Evolutionary conservation across 371 early-diverging fungal genomes (phyloP).

Genomic region (Mortierella sp.): DNA sequence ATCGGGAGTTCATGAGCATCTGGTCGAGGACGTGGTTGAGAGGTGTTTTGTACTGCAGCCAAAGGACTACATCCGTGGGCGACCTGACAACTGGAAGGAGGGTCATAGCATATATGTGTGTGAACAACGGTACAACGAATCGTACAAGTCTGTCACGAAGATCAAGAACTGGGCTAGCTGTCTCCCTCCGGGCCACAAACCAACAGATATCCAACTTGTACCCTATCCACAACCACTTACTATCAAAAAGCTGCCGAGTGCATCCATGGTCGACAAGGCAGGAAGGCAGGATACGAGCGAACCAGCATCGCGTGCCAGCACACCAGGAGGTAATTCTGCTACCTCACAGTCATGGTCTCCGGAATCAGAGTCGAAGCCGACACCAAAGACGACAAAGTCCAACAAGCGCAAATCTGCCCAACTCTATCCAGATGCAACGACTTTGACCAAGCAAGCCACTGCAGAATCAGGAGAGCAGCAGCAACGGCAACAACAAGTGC

Average conservation of each 20-base stretch:
- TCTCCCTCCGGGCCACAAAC: conserved; percentile 26
- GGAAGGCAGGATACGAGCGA: conserved; percentile 20
- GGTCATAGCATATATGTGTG: conserved; percentile 49
- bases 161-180: conserved; percentile 53
- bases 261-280: conserved; percentile 30
- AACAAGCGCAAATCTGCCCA: conserved; percentile 34
- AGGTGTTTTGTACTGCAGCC: conserved; percentile 36
- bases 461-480: background rate
- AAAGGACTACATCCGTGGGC: conserved; percentile 44
- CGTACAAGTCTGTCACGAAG: conserved; percentile 47
- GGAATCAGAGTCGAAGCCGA: background rate
- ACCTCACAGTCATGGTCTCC: conserved; percentile 2
- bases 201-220: conserved; percentile 8
- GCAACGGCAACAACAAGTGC: background rate
- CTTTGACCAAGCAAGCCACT: background rate
- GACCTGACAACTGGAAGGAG: conserved; percentile 37
- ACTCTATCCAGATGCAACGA: background rate
- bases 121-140: conserved; percentile 51
- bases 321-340: background rate
- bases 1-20: conserved; percentile 35
- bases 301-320: conserved; percentile 7
- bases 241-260: conserved; percentile 39
- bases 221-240: conserved; percentile 20
- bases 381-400: conserved; percentile 13
- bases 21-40: conserved; percentile 32